phyloP scores from a whole-genome alignment of 1,284 basidiomycete genomes.

The Ceratobasidium sp. region DNA sequence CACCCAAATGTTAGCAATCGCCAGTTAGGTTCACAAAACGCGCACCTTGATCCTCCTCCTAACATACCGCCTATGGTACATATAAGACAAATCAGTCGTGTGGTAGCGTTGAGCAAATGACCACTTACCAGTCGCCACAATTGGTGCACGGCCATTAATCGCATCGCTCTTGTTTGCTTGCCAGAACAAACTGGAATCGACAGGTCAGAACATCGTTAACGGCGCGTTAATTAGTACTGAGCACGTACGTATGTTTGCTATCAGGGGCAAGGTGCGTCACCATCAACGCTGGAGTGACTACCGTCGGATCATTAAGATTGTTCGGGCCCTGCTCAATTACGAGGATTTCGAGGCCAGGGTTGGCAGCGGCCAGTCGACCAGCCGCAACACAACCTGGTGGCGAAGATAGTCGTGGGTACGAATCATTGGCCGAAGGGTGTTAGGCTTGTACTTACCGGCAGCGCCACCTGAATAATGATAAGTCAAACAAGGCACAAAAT shows the following conservation, averaged over 20 bases:
- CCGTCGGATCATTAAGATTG: slow-evolving; percentile 14
- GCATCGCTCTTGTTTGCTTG: slow-evolving; percentile 14
- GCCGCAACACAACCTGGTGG: slow-evolving; percentile 30
- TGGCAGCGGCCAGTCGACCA: slow-evolving; percentile 32
- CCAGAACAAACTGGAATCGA: slow-evolving; percentile 16
- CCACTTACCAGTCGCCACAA: slow-evolving; percentile 3
- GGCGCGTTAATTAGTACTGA: background rate
- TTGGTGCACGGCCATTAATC: slow-evolving; percentile 5
- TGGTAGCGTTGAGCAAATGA: background rate
- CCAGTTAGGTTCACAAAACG: background rate
- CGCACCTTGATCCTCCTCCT: slow-evolving; percentile 35
- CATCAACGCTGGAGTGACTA: slow-evolving; percentile 21
- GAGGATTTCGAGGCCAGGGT: slow-evolving; percentile 32
- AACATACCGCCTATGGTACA: slow-evolving; percentile 9
- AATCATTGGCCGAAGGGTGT: no score
- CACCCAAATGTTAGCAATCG: no score
- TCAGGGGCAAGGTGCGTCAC: slow-evolving; percentile 16
- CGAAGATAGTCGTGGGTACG: background rate
- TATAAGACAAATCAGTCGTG: background rate
- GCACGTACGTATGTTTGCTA: slow-evolving; percentile 19
- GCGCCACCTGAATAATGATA: background rate
- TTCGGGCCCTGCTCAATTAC: slow-evolving; percentile 39
- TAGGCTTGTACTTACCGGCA: background rate
- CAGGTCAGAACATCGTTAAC: background rate
- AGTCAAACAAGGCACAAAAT: background rate